Evolutionary conservation across 2,329 filamentous ascomycete genomes (phyloP), one percentile per base, ranked within the genome.

Genomic region (Scedosporium aurantiacum): DNA sequence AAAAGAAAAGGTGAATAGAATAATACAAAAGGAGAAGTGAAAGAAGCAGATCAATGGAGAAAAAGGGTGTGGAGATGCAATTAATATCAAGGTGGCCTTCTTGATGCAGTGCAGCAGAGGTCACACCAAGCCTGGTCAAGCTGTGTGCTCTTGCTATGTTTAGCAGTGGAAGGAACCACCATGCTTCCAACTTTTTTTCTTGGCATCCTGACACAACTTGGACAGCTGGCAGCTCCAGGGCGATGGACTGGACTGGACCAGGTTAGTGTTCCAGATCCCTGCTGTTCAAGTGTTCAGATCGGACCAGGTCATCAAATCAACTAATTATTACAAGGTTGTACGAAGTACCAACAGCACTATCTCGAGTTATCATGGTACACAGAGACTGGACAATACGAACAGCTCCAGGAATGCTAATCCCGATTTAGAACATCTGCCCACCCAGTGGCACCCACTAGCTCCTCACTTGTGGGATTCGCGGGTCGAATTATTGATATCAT

Each of bases 31-130:
- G 61, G 63, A 57, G 61, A 63, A 58, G 66, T 47, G 62, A 63
- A 62, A 55, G 66, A 66, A 65, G 62, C 64, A 64, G 66, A 66
- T 27, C 43, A 57, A 58, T 43, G 32, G 28, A 55, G 60, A 60
- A 62, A 58, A 60, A 14, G 57, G 50, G 25, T 58, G n/a, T 14
- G 25, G 8, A 23, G 55, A 40, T n/a, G 47, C 25, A 57, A 40
- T 58, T 50, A 60, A 55, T 60, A 60, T 40, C 32, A 50, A 40
- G 47, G 43, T 40, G 58, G 58, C 58, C 57, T 45, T 21, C 57
- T 25, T 21, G 50, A 54, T 5, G n/a, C 50, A 21, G 50, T n/a
- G n/a, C n/a, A n/a, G n/a, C n/a, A n/a, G 23, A 27, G 18, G 50
- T 54, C 50, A 54, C 50, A 23, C 50, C 50, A 54, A 7, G 50